Percentiles rank a stretch among this genome's conserved stretches.
These are phyloP conservation scores for Phytophthora constricta DNA, from an alignment of 352 stramenopile genomes.

Conservation along the genomic window DNA sequence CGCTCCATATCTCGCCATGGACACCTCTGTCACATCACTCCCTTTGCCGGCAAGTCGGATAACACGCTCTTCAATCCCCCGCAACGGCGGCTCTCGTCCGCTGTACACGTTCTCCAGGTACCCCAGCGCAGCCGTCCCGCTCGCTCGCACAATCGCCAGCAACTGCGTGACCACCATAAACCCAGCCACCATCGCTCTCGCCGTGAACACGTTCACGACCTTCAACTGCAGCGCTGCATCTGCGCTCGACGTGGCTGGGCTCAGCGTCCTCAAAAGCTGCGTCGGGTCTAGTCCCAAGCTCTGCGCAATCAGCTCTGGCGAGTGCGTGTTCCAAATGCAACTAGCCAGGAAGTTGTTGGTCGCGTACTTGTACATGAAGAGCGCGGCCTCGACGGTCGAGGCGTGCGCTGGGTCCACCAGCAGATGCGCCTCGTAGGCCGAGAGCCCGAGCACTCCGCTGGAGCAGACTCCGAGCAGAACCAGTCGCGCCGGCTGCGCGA, in stretches of 20 bases:
- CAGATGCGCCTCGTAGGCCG: constrained; percentile 55
- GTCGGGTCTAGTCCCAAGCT: constrained; percentile 47
- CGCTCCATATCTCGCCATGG: constrained; percentile 64
- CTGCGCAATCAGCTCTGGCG: constrained; percentile 50
- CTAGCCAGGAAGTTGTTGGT: constrained; percentile 69
- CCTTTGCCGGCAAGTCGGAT: constrained; percentile 61
- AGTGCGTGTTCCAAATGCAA: constrained; percentile 66
- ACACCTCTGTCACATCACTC: constrained; percentile 73
- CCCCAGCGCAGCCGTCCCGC: constrained; percentile 46
- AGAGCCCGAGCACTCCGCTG: constrained; percentile 50
- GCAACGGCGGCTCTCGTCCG: constrained; percentile 55
- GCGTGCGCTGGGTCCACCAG: constrained; percentile 42
- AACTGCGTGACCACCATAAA: constrained; percentile 74
- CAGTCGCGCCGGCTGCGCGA: constrained; percentile 57
- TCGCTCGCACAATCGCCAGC: constrained; percentile 65
- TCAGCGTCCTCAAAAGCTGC: constrained; percentile 36
- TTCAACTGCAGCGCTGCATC: constrained; percentile 50
- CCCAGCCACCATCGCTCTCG: constrained; percentile 56
- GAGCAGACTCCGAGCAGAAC: constrained; percentile 56
- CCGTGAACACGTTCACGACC: constrained; percentile 54
- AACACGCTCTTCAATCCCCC: constrained; percentile 63
- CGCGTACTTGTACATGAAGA: constrained; percentile 66
- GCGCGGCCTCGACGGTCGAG: constrained; percentile 34
- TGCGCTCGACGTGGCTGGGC: constrained; percentile 36
- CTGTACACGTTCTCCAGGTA: constrained; percentile 62